Conservation (phyloP, 768 basidiomycete genomes). For the Kwoniella pini region DNA sequence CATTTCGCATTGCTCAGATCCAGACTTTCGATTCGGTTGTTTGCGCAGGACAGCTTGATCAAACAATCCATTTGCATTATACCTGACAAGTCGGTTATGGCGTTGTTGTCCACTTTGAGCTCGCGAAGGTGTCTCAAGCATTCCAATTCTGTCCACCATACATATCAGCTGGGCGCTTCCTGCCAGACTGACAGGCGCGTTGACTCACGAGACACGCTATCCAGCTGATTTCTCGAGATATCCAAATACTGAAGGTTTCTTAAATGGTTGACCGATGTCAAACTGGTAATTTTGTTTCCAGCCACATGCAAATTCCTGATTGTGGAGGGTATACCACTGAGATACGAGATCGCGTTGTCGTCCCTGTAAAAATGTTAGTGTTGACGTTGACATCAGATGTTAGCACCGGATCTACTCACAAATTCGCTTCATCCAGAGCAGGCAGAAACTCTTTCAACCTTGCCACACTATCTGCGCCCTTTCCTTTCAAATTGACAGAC, state of each 20-base stretch:
- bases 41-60: conserved; percentile 76
- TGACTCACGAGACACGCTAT: conserved; percentile 78
- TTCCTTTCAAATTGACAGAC: conserved; percentile 71
- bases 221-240: conserved; percentile 84
- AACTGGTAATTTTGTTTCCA: conserved; percentile 69
- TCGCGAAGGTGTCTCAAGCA: conserved; percentile 84
- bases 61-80: conserved; percentile 77
- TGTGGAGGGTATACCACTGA: conserved; percentile 56
- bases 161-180: neutral
- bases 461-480: conserved; percentile 76
- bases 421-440: conserved; percentile 64
- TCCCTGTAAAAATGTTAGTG: too few species aligned
- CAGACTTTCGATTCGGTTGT: conserved; percentile 67
- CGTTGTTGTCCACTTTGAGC: conserved; percentile 84
- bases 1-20: conserved; percentile 56
- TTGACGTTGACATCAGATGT: too few species aligned
- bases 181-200: neutral
- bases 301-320: conserved; percentile 54
- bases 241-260: conserved; percentile 83
- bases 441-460: conserved; percentile 88
- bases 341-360: conserved; percentile 55
- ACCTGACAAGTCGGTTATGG: conserved; percentile 71
- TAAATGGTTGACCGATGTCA: conserved; percentile 87
- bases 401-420: conserved; percentile 66
- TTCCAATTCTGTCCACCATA: conserved; percentile 68